Evolutionary conservation across 1,284 basidiomycete genomes (phyloP).

Genomic region (Leccinum fallax): DNA sequence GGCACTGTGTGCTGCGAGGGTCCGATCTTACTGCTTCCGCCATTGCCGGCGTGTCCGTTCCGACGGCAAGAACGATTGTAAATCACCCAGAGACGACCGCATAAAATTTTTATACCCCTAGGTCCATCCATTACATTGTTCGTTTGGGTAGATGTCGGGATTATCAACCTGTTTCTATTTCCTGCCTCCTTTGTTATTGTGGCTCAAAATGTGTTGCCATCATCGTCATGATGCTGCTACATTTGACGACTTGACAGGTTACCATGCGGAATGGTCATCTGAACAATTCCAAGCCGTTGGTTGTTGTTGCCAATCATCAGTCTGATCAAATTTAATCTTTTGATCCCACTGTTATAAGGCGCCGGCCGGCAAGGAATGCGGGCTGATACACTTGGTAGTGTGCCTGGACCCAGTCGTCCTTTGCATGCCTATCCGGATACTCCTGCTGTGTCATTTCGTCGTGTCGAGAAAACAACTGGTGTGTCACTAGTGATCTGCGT

Average conservation of each 20-base stretch:
- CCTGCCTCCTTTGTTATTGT: neutral
- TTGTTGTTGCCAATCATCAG: neutral
- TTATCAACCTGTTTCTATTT: neutral
- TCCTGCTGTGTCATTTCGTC: neutral
- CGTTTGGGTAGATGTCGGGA: neutral
- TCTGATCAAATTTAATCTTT: neutral
- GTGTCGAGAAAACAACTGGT: neutral
- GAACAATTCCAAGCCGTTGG: neutral
- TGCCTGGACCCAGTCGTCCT: no score
- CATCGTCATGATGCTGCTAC: neutral
- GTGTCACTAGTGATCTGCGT: neutral
- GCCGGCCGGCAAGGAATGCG: neutral
- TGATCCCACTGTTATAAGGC: neutral
- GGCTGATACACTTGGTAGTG: neutral
- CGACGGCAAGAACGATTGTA: neutral
- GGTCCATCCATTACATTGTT: neutral
- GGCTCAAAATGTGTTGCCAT: neutral
- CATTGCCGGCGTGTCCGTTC: no score
- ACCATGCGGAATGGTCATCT: neutral
- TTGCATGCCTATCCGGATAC: neutral
- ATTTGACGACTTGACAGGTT: neutral
- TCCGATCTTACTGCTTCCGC: no score
- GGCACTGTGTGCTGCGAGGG: neutral
- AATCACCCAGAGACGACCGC: no score
- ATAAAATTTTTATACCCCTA: no score